Percentiles rank a stretch among this genome's conserved stretches.
Evolutionary conservation across 1,284 basidiomycete species (phyloP).

Genomic region (Singerocomus rubriflavus): DNA sequence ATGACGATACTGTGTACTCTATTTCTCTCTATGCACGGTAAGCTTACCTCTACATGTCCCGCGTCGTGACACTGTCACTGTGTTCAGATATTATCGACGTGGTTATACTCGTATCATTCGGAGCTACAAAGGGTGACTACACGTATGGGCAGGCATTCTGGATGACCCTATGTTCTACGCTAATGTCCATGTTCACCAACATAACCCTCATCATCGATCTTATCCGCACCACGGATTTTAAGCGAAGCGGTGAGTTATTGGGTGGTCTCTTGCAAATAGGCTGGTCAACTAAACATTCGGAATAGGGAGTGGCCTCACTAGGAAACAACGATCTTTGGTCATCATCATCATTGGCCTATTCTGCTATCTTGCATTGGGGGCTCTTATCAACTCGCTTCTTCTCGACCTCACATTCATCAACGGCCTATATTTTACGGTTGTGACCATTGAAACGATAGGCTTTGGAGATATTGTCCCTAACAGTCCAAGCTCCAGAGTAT

Average conservation of each 20-base stretch:
- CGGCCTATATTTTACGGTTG: conserved; percentile 67
- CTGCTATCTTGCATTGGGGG: conserved; percentile 70
- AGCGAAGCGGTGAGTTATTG: conserved; percentile 51
- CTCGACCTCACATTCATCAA: conserved; percentile 62
- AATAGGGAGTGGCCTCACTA: conserved; percentile 73
- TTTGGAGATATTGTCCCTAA: conserved; percentile 73
- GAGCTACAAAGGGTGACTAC: conserved; percentile 64
- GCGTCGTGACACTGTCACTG: not conserved
- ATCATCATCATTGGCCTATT: conserved; percentile 76
- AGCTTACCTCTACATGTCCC: conserved; percentile 16
- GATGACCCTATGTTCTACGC: conserved; percentile 78
- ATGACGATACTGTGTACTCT: conserved; percentile 65
- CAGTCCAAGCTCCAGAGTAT: conserved; percentile 48
- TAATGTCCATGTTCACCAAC: conserved; percentile 66
- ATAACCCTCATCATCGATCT: conserved; percentile 67
- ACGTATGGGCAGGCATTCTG: conserved; percentile 76
- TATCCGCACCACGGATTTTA: conserved; percentile 60
- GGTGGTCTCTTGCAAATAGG: not conserved
- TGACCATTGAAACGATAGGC: conserved; percentile 73
- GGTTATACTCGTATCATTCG: conserved; percentile 60
- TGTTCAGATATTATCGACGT: conserved; percentile 68
- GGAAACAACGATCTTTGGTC: conserved; percentile 74
- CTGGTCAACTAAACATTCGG: not conserved
- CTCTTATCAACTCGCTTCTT: conserved; percentile 58
- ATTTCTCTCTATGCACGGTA: conserved; percentile 67